Conservation (phyloP, 371 early-diverging fungal species). For the Mortierella sp. region DNA sequence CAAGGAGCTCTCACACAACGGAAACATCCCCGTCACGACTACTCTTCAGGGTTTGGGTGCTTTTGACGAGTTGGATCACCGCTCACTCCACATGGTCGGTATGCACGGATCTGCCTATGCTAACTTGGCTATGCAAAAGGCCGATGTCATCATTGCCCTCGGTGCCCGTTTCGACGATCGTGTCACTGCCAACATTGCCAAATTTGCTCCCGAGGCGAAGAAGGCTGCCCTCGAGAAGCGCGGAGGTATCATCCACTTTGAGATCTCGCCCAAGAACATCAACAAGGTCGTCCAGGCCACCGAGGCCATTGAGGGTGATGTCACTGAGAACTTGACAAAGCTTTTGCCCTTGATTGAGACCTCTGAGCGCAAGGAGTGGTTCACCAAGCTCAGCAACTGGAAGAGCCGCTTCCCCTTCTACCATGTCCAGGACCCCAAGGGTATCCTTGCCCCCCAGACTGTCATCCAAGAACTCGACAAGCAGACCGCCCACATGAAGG, state of each 20-base stretch:
- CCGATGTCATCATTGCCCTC: constrained; percentile 95
- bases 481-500: constrained; percentile 86
- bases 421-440: constrained; percentile 70
- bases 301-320: constrained; percentile 95
- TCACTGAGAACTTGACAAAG: constrained; percentile 83
- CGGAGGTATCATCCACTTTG: constrained; percentile 98
- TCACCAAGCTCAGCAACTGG: constrained; percentile 85
- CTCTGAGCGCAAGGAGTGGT: constrained; percentile 86
- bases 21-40: constrained; percentile 96
- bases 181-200: constrained; percentile 91
- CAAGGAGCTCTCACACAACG: constrained; percentile 83
- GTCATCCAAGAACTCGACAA: constrained; percentile 92
- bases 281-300: constrained; percentile 96
- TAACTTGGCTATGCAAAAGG: constrained; percentile 96
- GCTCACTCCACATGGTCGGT: constrained; percentile 96
- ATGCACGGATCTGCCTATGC: constrained; percentile 99
- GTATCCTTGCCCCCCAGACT: constrained; percentile 90
- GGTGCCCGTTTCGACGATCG: constrained; percentile 99
- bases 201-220: constrained; percentile 95
- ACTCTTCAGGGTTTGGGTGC: constrained; percentile 94
- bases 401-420: constrained; percentile 92
- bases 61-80: constrained; percentile 92
- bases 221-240: constrained; percentile 89
- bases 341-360: constrained; percentile 85
- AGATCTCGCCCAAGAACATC: constrained; percentile 99